A percentile compares a stretch with the other conserved stretches of the same genome.
Conservation (phyloP, 2,329 filamentous ascomycete genomes). For the Zymoseptoria pseudotritici region DNA sequence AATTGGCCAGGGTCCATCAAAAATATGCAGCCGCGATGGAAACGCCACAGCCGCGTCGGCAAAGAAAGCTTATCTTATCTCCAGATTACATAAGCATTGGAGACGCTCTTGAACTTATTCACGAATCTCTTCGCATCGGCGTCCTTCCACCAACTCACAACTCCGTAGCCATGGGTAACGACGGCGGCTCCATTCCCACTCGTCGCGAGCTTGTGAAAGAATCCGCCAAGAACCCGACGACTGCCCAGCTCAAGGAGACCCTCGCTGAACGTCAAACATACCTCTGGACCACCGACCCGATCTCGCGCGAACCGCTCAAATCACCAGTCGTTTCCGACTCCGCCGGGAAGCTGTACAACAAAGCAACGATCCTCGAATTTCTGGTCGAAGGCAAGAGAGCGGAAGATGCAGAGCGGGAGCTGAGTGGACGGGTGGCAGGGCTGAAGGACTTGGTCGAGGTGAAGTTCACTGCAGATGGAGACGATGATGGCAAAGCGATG, state of each 20-base stretch:
- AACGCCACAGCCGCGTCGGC: not conserved
- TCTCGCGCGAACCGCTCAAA: constrained; percentile 70
- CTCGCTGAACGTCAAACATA: constrained; percentile 78
- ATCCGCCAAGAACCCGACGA: constrained; percentile 72
- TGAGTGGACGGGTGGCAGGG: constrained; percentile 61
- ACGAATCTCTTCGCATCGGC: too few relatives aligned
- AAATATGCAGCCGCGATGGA: not conserved
- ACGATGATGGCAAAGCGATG: constrained; percentile 39
- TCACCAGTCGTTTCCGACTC: constrained; percentile 77
- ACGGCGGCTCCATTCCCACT: constrained; percentile 90
- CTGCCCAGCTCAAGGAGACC: constrained; percentile 81
- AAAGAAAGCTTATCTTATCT: not conserved
- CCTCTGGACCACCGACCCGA: constrained; percentile 76
- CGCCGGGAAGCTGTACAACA: constrained; percentile 83
- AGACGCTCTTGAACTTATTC: not conserved
- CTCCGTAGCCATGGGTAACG: constrained; percentile 70
- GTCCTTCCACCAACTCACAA: not conserved
- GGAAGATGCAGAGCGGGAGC: constrained; percentile 54
- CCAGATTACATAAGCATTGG: not conserved
- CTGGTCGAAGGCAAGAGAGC: constrained; percentile 50
- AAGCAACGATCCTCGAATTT: constrained; percentile 74
- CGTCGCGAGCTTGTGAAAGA: constrained; percentile 94
- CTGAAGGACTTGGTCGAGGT: constrained; percentile 83
- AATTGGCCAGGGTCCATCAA: not conserved
- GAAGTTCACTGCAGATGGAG: constrained; percentile 56